Conservation (phyloP, 1,284 basidiomycete species). For the Porphyrellus sp. region DNA sequence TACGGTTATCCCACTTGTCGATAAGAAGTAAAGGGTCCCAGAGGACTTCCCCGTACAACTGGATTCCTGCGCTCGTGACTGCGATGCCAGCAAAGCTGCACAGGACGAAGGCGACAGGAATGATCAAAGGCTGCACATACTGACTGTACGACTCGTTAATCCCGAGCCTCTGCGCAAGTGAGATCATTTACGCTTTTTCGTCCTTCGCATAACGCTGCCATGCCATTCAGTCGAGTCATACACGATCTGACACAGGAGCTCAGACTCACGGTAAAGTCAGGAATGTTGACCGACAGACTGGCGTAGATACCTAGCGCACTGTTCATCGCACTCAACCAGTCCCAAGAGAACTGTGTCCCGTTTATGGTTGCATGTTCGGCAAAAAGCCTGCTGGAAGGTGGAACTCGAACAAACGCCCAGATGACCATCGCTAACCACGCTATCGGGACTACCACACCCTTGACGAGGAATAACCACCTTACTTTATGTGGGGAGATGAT, state of each 20-base stretch:
- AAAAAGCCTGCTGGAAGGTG: slow-evolving; percentile 45
- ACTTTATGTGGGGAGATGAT: slow-evolving; percentile 61
- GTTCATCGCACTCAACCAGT: slow-evolving; percentile 55
- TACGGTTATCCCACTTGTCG: slow-evolving; percentile 60
- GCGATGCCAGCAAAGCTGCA: slow-evolving; percentile 58
- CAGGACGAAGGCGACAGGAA: slow-evolving; percentile 57
- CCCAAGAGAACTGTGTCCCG: slow-evolving; percentile 46
- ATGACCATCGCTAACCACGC: slow-evolving; percentile 58
- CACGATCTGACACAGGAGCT: slow-evolving; percentile 9
- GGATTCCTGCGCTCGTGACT: slow-evolving; percentile 51
- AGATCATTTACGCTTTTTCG: slow-evolving; percentile 29
- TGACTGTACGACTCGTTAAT: slow-evolving; percentile 36
- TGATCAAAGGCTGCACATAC: slow-evolving; percentile 56
- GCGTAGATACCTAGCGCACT: slow-evolving; percentile 53
- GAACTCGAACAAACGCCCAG: slow-evolving; percentile 58
- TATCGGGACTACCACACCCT: slow-evolving; percentile 57
- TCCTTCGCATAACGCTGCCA: slow-evolving; percentile 32
- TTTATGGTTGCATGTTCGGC: slow-evolving; percentile 33
- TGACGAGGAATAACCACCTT: slow-evolving; percentile 59
- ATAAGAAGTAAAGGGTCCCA: slow-evolving; percentile 48
- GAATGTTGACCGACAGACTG: slow-evolving; percentile 56
- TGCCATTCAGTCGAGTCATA: slow-evolving; percentile 1
- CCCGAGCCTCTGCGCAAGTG: not conserved
- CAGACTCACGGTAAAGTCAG: slow-evolving; percentile 51
- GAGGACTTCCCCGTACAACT: slow-evolving; percentile 38